Evolutionary conservation across 2,329 filamentous ascomycete genomes (phyloP), one percentile per base, ranked within the genome.

Genomic region (Fusarium piperis): DNA sequence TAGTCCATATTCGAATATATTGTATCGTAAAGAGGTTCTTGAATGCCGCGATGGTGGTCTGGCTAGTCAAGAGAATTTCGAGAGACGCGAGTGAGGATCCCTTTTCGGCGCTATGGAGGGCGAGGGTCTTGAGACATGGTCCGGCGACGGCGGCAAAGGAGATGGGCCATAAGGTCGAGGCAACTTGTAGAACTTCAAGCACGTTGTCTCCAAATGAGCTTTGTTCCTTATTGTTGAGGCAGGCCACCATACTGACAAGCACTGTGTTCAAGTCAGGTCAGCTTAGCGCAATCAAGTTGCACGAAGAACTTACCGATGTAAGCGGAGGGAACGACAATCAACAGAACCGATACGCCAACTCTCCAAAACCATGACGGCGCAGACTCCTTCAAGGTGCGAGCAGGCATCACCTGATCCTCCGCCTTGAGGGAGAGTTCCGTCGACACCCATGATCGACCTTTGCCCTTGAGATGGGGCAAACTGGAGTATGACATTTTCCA

Each of bases 161-260:
- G 11, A 71, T 71, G 10, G 64, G 69, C 64, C 64, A 71, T 0
- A 71, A 7, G 0, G 61, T 71, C 0, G 64, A 68, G 5, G 64
- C 57, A 1, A 71, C 11, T 6, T 51, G 59, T 0, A 68, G 6
- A 2, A 60, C 10, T 1, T 71, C 68, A 0, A 62, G 33, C 4
- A 65, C 16, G 0, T 36, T 41, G 1, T 71, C 53, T 0, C 69
- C 68, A 2, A 71, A 60, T 0, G 15, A 3, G 0, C 23, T 68
- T 12, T 68, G 30, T 0, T 32, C 39, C 18, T 39, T 67, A 1
- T 12, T 32, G 3, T 51, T 4, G 0, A 71, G 18, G 6, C 52
- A 56, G 0, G 13, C 39, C 6, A 35, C 35, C 2, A 41, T 41
- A 1, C n/a, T 18, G 7, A 35, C 30, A 6, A 59, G 28, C 5